A percentile compares a stretch with the other conserved stretches of the same genome.
Conservation (phyloP, 495 filamentous ascomycete genomes). For the Penicillium waksmanii region DNA sequence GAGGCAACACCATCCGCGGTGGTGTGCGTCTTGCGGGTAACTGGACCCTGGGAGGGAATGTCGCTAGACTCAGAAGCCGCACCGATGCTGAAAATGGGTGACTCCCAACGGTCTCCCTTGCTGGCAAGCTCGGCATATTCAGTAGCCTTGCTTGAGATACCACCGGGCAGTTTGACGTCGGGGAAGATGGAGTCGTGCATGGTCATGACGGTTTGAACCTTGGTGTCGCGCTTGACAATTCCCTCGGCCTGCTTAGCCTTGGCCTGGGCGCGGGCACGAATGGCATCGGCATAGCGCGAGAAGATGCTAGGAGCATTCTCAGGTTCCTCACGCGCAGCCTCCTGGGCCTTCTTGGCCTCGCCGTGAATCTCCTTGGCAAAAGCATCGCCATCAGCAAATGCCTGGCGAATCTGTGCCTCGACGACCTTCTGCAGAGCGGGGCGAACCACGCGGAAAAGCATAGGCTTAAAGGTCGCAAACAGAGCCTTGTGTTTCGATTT, state of each 20-base stretch:
- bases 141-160: conserved; percentile 91
- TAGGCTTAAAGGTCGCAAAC: conserved; percentile 84
- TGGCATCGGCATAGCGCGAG: conserved; percentile 75
- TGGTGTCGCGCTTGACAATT: conserved; percentile 65
- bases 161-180: conserved; percentile 83
- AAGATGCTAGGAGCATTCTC: conserved; percentile 85
- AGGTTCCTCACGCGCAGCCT: conserved; percentile 69
- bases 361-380: conserved; percentile 74
- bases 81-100: conserved; percentile 89
- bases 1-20: conserved; percentile 25
- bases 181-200: conserved; percentile 90
- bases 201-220: conserved; percentile 76
- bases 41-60: conserved; percentile 63
- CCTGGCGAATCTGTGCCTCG: conserved; percentile 84
- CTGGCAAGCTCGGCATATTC: conserved; percentile 87
- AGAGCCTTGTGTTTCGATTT: conserved; percentile 93
- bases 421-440: conserved; percentile 84
- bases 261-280: conserved; percentile 72
- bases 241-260: conserved; percentile 72
- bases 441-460: conserved; percentile 81
- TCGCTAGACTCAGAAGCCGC: conserved; percentile 70
- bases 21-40: conserved; percentile 70
- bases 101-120: conserved; percentile 94
- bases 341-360: conserved; percentile 75
- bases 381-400: conserved; percentile 70